Evolutionary conservation across 257 asterid species (phyloP).

Genomic region (Salvia miltiorrhiza): DNA sequence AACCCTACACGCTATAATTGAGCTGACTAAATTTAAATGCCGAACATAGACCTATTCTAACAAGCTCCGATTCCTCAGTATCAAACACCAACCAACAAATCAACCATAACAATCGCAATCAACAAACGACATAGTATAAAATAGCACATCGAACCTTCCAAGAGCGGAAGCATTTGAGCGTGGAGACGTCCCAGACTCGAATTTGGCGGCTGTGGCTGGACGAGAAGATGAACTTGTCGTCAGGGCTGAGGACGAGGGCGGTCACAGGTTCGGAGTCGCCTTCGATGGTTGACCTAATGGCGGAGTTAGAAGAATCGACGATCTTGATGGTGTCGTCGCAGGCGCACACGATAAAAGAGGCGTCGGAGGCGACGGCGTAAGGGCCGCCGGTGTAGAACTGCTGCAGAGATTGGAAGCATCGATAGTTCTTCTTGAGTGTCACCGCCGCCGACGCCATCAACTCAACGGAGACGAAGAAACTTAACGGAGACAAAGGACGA

Average conservation of each 20-base stretch:
- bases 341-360: conserved; percentile 77
- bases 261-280: conserved; percentile 88
- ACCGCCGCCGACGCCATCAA: conserved; percentile 36
- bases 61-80: neutral
- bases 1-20: neutral
- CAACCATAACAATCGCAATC: neutral
- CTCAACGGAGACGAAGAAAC: neutral
- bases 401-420: conserved; percentile 58
- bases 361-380: conserved; percentile 74
- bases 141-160: conserved; percentile 73
- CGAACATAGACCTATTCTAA: neutral
- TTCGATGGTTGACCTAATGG: conserved; percentile 73
- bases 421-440: conserved; percentile 70
- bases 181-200: conserved; percentile 82
- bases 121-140: neutral
- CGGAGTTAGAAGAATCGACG: conserved; percentile 66
- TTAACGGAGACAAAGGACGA: conserved; percentile 5
- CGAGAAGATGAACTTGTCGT: conserved; percentile 64
- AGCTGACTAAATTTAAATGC: neutral
- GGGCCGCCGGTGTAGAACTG: conserved; percentile 96
- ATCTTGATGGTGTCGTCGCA: conserved; percentile 71
- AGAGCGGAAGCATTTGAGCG: conserved; percentile 82
- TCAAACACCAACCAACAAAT: neutral
- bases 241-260: conserved; percentile 70
- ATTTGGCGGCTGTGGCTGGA: conserved; percentile 91